phyloP scores from a whole-genome alignment of 2,329 filamentous ascomycete genomes.

The Pochonia chlamydosporia region DNA sequence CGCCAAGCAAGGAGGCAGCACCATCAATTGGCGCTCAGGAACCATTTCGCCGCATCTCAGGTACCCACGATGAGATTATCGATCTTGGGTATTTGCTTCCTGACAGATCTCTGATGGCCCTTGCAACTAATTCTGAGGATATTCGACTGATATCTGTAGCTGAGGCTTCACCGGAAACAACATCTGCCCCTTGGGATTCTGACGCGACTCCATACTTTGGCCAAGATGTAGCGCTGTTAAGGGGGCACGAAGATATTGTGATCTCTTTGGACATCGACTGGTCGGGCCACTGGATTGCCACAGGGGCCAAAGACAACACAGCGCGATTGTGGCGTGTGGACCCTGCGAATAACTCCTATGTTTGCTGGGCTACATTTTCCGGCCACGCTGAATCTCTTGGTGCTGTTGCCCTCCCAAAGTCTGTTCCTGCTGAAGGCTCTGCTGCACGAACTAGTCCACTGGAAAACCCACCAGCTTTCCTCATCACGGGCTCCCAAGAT shows the following conservation, averaged over 20 bases:
- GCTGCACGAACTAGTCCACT: slow-evolving; percentile 68
- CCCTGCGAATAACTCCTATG: slow-evolving; percentile 64
- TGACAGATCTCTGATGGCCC: slow-evolving; percentile 73
- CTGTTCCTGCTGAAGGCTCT: slow-evolving; percentile 60
- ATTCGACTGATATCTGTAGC: slow-evolving; percentile 76
- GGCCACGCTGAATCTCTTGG: slow-evolving; percentile 93
- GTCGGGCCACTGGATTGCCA: slow-evolving; percentile 95
- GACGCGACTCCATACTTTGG: slow-evolving; percentile 65
- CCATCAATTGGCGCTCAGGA: slow-evolving; percentile 32
- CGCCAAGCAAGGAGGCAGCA: slow-evolving; percentile 33
- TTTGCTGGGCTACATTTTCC: slow-evolving; percentile 75
- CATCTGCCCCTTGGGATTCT: not conserved
- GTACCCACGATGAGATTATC: slow-evolving; percentile 96
- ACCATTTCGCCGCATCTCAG: slow-evolving; percentile 76
- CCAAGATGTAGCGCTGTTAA: slow-evolving; percentile 77
- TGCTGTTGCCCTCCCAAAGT: slow-evolving; percentile 76
- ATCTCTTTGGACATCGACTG: slow-evolving; percentile 92
- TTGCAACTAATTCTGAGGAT: slow-evolving; percentile 94
- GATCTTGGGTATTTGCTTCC: slow-evolving; percentile 82
- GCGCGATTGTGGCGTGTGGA: slow-evolving; percentile 88
- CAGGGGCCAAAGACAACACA: slow-evolving; percentile 94
- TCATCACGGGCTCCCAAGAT: slow-evolving; percentile 91
- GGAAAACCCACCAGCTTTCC: slow-evolving; percentile 72
- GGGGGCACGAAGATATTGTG: slow-evolving; percentile 91
- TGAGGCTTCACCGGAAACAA: slow-evolving; percentile 24